Evolutionary conservation across 202 grass and related monocot species (phyloP).

Genomic region (Schoenoplectus triqueter): DNA sequence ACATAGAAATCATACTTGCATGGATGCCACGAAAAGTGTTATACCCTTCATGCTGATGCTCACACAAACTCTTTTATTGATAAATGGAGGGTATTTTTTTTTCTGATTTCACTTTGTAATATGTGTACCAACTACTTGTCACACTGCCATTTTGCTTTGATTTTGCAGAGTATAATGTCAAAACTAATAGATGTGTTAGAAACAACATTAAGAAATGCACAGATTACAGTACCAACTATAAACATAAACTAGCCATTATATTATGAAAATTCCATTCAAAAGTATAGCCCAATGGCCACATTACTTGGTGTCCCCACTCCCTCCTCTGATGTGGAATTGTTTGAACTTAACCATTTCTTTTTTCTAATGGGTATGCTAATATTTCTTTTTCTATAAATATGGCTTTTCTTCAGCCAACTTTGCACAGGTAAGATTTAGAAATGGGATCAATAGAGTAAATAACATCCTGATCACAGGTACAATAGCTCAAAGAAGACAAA

Average conservation of each 20-base stretch:
- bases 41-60: background rate
- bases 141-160: background rate
- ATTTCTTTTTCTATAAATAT: background rate
- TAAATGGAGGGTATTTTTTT: background rate
- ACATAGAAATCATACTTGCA: background rate
- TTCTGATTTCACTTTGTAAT: background rate
- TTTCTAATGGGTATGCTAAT: background rate
- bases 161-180: background rate
- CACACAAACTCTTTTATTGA: background rate
- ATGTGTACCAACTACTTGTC: background rate
- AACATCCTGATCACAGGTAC: background rate
- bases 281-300: background rate
- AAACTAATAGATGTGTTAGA: background rate
- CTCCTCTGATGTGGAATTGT: background rate
- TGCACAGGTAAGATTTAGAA: background rate
- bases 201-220: background rate
- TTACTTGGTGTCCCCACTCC: background rate
- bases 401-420: background rate
- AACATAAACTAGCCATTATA: constrained; percentile 7
- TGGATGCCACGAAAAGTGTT: background rate
- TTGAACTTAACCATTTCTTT: background rate
- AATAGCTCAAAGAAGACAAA: constrained; percentile 50
- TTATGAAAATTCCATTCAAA: background rate
- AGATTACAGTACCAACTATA: constrained; percentile 41
- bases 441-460: constrained; percentile 1